These are phyloP conservation scores for Boletus rubropictus DNA, from an alignment of 768 basidiomycete genomes.

Conservation along the genomic window DNA sequence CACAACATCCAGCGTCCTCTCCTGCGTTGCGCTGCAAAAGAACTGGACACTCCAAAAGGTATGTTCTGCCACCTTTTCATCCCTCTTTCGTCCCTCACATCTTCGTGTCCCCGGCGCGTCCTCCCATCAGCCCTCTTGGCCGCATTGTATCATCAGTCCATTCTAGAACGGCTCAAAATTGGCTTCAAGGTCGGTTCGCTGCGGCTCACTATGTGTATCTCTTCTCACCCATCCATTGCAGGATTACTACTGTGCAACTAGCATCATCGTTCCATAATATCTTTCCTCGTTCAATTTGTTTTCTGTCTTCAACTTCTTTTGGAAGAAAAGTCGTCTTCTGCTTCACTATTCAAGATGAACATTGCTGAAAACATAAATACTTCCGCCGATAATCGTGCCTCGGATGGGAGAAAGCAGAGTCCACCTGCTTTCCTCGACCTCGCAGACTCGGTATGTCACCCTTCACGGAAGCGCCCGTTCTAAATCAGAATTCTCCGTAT, in stretches of 20 bases:
- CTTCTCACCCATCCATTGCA: constrained; percentile 27
- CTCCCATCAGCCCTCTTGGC: constrained; percentile 40
- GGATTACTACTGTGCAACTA: constrained; percentile 66
- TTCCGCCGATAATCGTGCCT: constrained; percentile 65
- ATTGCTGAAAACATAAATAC: constrained; percentile 64
- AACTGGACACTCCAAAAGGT: constrained; percentile 39
- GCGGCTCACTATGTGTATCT: constrained; percentile 11
- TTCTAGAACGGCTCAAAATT: constrained; percentile 72
- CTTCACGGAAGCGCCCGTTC: constrained; percentile 7
- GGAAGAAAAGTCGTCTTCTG: constrained; percentile 45
- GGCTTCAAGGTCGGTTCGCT: constrained; percentile 53
- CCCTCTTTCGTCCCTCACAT: constrained; percentile 13
- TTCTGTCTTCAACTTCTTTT: constrained; percentile 47
- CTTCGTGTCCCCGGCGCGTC: constrained; percentile 20
- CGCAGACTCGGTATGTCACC: constrained; percentile 75
- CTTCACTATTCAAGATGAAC: constrained; percentile 57
- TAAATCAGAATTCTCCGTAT: constrained; percentile 2
- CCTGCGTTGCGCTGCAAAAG: constrained; percentile 30
- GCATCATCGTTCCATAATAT: constrained; percentile 49
- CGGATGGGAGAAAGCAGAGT: constrained; percentile 75
- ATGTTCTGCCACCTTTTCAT: constrained; percentile 25
- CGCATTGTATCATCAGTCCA: constrained; percentile 79
- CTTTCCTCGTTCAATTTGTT: constrained; percentile 44
- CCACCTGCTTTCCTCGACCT: constrained; percentile 91
- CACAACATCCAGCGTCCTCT: constrained; percentile 29